Evolutionary conservation across 2,329 filamentous ascomycete genomes (phyloP), one percentile per base, ranked within the genome.

Genomic region (Alternaria sp.): DNA sequence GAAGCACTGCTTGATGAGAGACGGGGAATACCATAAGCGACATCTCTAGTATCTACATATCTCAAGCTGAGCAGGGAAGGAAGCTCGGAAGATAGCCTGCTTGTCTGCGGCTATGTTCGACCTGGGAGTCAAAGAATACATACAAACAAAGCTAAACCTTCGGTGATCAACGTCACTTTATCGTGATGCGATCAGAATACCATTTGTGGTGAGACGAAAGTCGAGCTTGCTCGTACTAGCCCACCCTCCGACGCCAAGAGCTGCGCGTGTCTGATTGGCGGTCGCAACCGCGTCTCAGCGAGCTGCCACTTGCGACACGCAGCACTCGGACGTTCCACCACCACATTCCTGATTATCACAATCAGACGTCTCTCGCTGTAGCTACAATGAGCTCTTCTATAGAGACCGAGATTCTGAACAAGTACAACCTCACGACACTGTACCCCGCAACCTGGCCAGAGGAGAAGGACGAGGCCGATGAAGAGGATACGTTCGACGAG

Each of bases 381-480:
- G 54, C 63, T 56, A 62, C 62, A 49, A 78, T 78, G 75, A 74
- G 70, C 50, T 60, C 65, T 46, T 62, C 66, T 22, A 72, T 72
- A 34, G 92, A 95, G 74, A 87, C 89, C 63, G 89, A 87, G 46
- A 87, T 98, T 56, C 88, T 95, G 72, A 93, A 93, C 70, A 93
- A 97, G 81, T 98, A 98, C 82, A 92, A 93, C 78, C 86, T 98
- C 50, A 86, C 90, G 43, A 92, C 86, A 14, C 84, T 92, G 20
- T 94, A 89, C 78, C 94, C 94, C 2, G 86, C 87, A 36, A 89
- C 92, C 84, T 98, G 94, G 94, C 94, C 94, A 0, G 84, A 88
- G 50, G 91, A 96, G 72, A 90, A 93, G 77, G 90, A 94, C 68
- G 86, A 89, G 57, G 88, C 87, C 73, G 77, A 86, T 83, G 48